Evolutionary conservation across 345 rosid genomes (phyloP).

Genomic region (Euphorbia peplus): DNA sequence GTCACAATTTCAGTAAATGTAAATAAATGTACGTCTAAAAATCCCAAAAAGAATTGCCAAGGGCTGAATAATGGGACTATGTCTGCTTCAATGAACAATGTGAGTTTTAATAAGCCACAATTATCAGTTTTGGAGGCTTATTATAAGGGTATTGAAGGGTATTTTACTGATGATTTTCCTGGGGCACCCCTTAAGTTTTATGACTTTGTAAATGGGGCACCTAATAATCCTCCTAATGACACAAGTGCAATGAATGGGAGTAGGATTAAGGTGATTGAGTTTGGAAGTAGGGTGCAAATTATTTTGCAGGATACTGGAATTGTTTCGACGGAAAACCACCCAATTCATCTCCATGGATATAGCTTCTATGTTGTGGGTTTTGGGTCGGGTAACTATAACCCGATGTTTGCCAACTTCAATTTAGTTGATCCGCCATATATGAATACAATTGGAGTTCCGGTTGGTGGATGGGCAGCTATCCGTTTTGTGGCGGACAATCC

Average conservation of each 20-base stretch:
- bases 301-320: constrained; percentile 78
- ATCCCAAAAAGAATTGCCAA: constrained; percentile 53
- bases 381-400: constrained; percentile 63
- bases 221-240: constrained; percentile 59
- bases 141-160: constrained; percentile 52
- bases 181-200: constrained; percentile 56
- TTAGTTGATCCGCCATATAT: constrained; percentile 75
- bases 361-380: constrained; percentile 78
- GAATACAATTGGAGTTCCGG: constrained; percentile 89
- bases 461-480: constrained; percentile 90
- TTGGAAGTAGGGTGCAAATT: constrained; percentile 62
- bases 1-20: constrained; percentile 67
- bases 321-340: constrained; percentile 74
- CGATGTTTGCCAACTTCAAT: constrained; percentile 48
- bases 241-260: constrained; percentile 68
- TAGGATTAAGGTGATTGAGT: constrained; percentile 57
- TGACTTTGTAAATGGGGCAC: constrained; percentile 82
- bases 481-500: constrained; percentile 79
- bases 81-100: constrained; percentile 87
- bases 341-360: constrained; percentile 86
- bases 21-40: constrained; percentile 56
- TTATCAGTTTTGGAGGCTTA: constrained; percentile 70
- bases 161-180: constrained; percentile 71
- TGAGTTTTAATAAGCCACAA: constrained; percentile 59
- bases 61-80: constrained; percentile 48